phyloP scores from a whole-genome alignment of 352 stramenopile species.

The Globisporangium splendens region DNA sequence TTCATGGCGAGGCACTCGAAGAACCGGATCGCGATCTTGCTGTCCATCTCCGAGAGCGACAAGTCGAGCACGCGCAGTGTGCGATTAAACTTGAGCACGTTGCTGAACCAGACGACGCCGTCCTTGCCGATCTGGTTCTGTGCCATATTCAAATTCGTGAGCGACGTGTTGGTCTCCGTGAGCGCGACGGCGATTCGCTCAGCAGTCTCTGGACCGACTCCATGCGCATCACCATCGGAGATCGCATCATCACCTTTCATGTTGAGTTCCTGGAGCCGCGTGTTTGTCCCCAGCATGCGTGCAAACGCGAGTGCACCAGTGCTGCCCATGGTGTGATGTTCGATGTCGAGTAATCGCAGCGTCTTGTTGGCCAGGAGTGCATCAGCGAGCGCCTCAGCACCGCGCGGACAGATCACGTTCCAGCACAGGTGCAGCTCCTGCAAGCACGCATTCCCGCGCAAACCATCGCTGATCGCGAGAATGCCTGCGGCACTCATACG shows the following conservation, averaged over 20 bases:
- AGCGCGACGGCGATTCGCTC: slow-evolving; percentile 41
- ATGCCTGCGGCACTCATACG: slow-evolving; percentile 44
- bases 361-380: slow-evolving; percentile 57
- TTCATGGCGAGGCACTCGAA: slow-evolving; percentile 72
- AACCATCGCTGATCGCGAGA: slow-evolving; percentile 43
- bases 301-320: slow-evolving; percentile 56
- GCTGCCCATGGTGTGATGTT: slow-evolving; percentile 66
- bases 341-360: slow-evolving; percentile 61
- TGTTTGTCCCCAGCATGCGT: slow-evolving; percentile 56
- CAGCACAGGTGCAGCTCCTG: slow-evolving; percentile 69
- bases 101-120: slow-evolving; percentile 46
- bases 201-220: slow-evolving; percentile 50
- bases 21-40: slow-evolving; percentile 51
- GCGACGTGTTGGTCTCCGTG: slow-evolving; percentile 37
- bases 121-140: slow-evolving; percentile 63
- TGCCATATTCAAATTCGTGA: slow-evolving; percentile 48
- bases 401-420: slow-evolving; percentile 57
- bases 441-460: slow-evolving; percentile 52
- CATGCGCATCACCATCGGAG: slow-evolving; percentile 33
- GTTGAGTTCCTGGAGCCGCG: slow-evolving; percentile 48
- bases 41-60: slow-evolving; percentile 52
- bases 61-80: slow-evolving; percentile 58
- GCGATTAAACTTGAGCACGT: slow-evolving; percentile 49
- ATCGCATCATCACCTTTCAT: slow-evolving; percentile 62
- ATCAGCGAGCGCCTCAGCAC: slow-evolving; percentile 50